phyloP scores from a whole-genome alignment of 2,329 filamentous ascomycete genomes.

The Exophiala sideris region DNA sequence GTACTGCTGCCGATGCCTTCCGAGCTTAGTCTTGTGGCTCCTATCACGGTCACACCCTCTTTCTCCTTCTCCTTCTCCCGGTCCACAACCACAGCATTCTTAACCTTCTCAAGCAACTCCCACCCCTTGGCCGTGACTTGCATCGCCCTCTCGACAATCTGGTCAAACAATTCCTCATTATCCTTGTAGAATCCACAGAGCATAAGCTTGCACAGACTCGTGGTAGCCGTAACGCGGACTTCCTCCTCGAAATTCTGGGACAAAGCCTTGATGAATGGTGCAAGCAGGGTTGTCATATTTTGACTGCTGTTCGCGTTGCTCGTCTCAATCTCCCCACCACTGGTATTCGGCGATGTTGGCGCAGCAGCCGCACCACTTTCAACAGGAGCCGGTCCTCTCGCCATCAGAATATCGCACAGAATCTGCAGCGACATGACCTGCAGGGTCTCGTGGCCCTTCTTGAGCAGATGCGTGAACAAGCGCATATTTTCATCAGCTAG shows the following conservation, averaged over 20 bases:
- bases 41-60: background rate
- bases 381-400: conserved; percentile 50
- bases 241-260: conserved; percentile 55
- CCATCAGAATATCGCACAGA: conserved; percentile 86
- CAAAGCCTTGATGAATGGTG: conserved; percentile 59
- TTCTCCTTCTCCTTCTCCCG: conserved; percentile 43
- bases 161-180: conserved; percentile 52
- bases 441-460: conserved; percentile 82
- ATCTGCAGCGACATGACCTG: conserved; percentile 90
- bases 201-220: conserved; percentile 49
- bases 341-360: background rate
- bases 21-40: too few species aligned
- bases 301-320: conserved; percentile 29
- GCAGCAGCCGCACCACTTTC: background rate
- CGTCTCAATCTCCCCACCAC: background rate
- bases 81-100: conserved; percentile 47
- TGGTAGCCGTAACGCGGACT: conserved; percentile 47
- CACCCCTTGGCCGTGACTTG: conserved; percentile 42
- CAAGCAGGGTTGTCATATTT: conserved; percentile 54
- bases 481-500: conserved; percentile 88
- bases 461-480: conserved; percentile 94
- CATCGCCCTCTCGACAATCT: conserved; percentile 50
- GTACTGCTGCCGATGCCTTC: too few species aligned
- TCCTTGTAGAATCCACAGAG: conserved; percentile 35
- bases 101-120: conserved; percentile 46